Evolutionary conservation across 2,329 filamentous ascomycete species (phyloP), one percentile per base, ranked within the genome.

Genomic region (Aspergillus aculeatus): DNA sequence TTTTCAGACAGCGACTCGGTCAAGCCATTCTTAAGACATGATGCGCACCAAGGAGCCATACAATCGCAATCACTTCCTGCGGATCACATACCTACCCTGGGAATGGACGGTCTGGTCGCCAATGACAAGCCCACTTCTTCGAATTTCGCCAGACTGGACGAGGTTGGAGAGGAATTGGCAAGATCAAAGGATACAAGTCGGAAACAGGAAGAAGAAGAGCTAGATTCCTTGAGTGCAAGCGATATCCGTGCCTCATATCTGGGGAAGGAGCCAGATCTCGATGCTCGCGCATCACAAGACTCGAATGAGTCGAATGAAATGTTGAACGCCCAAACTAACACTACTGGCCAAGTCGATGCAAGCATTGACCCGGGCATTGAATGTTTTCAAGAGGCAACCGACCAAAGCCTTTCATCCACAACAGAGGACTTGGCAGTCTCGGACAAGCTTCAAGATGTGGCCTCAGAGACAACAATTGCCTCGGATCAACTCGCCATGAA

Each of bases 161-260:
- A 44, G 38, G 2, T 16, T 5, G 16, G 1, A 44, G 38, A 44
- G 2, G 16, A 44, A 6, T 19, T 26, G 44, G n/a, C 11, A 48
- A 29, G 11, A 35, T n/a, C 16, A 26, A 32, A 47, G 31, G 12
- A 16, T 60, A 47, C 55, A 10, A 58, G 54, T 66, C 49, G 63
- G 66, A 31, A 66, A 64, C 16, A 44, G 54, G 66, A 73, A n/a
- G 69, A 29, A 29, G 26, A 73, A 41, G 70, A 73, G 55, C 58
- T 77, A 29, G 70, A 75, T 38, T 58, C 68, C n/a, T 62, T 77
- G 47, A 66, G 69, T 44, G 71, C 74, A 2, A 74, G 68, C 55
- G 75, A 77, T 62, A 72, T 77, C 21, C 70, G 75, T 50, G 69
- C 71, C 12, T 62, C 67, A 23, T 75, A 71, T 11, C 62, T 66